A percentile compares a stretch with the other conserved stretches of the same genome.
Conservation (phyloP, 768 basidiomycete genomes). For the Crepidotus variabilis region DNA sequence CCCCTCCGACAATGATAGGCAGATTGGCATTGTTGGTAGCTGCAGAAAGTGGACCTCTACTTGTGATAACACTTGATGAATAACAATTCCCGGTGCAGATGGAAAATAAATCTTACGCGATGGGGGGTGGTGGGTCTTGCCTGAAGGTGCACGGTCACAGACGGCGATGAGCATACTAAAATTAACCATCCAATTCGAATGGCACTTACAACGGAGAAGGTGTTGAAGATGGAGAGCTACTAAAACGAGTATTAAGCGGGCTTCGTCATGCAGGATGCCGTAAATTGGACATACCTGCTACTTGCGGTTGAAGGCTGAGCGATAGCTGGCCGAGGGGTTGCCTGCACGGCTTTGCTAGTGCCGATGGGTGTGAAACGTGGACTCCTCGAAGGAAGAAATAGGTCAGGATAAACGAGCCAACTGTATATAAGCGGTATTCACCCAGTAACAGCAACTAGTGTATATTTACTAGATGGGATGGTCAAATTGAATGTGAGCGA, state of each 20-base stretch:
- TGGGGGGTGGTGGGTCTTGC: background rate
- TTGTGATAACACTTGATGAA: background rate
- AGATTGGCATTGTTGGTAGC: constrained; percentile 2
- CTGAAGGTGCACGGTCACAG: background rate
- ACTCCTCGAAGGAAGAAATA: background rate
- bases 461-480: background rate
- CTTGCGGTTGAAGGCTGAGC: background rate
- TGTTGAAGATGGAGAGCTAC: background rate
- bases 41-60: background rate
- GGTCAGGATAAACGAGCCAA: background rate
- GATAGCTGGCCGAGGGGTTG: background rate
- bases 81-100: background rate
- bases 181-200: background rate
- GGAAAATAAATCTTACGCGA: background rate
- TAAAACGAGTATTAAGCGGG: background rate
- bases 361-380: background rate
- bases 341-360: background rate
- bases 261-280: background rate
- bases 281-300: background rate
- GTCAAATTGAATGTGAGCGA: background rate
- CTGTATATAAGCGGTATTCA: background rate
- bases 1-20: background rate
- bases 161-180: background rate
- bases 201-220: background rate
- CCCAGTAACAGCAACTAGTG: constrained; percentile 4